A percentile compares a stretch with the other conserved stretches of the same genome.
Evolutionary conservation across 176 grass and related monocot genomes (phyloP).

Genomic region (Tillandsia leiboldiana): DNA sequence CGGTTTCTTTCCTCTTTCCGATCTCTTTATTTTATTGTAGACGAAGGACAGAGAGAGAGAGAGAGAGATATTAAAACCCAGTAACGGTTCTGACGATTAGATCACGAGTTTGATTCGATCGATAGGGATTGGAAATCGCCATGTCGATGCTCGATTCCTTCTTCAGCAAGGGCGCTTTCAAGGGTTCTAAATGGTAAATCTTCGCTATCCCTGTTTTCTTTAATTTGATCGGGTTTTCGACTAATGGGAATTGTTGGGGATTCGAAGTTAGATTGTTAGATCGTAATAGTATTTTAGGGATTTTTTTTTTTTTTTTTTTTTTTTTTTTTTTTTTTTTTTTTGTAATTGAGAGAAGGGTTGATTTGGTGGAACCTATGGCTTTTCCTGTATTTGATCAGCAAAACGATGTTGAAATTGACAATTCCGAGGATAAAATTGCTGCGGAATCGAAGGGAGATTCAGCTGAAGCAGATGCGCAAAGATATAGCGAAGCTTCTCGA

Average conservation of each 20-base stretch:
- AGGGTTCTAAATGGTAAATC: constrained; percentile 66
- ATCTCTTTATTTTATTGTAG: background rate
- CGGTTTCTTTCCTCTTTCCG: background rate
- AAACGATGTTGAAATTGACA: constrained; percentile 94
- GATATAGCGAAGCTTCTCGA: constrained; percentile 97
- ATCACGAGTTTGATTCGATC: background rate
- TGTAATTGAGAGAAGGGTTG: background rate
- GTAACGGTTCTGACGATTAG: background rate
- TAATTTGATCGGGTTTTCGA: background rate
- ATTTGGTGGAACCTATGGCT: background rate
- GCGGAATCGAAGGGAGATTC: constrained; percentile 83
- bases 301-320: background rate
- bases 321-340: background rate
- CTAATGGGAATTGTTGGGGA: background rate
- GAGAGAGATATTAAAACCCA: no score
- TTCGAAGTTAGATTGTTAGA: background rate
- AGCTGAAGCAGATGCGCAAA: constrained; percentile 93
- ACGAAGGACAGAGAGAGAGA: background rate
- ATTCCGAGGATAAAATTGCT: constrained; percentile 95
- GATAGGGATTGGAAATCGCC: background rate
- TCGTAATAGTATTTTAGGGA: background rate
- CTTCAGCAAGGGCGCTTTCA: constrained; percentile 67
- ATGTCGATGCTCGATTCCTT: constrained; percentile 96
- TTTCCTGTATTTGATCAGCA: constrained; percentile 32
- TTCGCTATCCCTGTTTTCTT: background rate